A percentile compares a stretch with the other conserved stretches of the same genome.
Conservation (phyloP, 2,329 filamentous ascomycete species). For the Hypoxylon sp. region DNA sequence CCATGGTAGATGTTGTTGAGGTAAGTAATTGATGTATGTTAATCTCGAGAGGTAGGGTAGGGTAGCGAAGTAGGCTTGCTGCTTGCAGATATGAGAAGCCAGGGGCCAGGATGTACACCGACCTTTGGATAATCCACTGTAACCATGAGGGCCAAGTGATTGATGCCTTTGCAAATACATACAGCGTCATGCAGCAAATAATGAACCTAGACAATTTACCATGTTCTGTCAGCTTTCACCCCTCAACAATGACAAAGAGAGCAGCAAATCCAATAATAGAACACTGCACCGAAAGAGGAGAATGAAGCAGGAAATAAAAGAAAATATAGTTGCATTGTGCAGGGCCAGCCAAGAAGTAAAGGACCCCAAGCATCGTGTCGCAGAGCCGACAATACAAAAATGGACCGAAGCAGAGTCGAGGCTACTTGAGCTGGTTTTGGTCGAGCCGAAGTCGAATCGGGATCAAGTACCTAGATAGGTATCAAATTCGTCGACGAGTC, state of each 20-base stretch:
- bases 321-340: constrained; percentile 4
- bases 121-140: constrained; percentile 53
- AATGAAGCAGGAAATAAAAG: neutral
- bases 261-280: constrained; percentile 7
- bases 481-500: constrained; percentile 27
- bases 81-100: constrained; percentile 41
- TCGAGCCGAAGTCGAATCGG: constrained; percentile 13
- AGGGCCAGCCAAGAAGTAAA: constrained; percentile 25
- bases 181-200: constrained; percentile 48
- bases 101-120: constrained; percentile 51
- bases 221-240: constrained; percentile 49
- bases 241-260: constrained; percentile 32
- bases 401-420: constrained; percentile 17
- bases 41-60: constrained; percentile 36
- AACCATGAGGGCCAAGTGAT: constrained; percentile 52
- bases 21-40: constrained; percentile 36
- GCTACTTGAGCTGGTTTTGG: constrained; percentile 2
- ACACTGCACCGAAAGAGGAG: constrained; percentile 15
- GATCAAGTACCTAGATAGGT: constrained; percentile 23
- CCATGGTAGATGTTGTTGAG: constrained; percentile 30
- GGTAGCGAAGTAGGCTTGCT: constrained; percentile 39
- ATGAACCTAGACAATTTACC: constrained; percentile 48
- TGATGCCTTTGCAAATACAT: constrained; percentile 47
- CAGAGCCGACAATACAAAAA: constrained; percentile 21
- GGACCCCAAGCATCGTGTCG: constrained; percentile 19